Conservation (phyloP, 2,329 filamentous ascomycete genomes). For the Ophiostoma angusticollis region DNA sequence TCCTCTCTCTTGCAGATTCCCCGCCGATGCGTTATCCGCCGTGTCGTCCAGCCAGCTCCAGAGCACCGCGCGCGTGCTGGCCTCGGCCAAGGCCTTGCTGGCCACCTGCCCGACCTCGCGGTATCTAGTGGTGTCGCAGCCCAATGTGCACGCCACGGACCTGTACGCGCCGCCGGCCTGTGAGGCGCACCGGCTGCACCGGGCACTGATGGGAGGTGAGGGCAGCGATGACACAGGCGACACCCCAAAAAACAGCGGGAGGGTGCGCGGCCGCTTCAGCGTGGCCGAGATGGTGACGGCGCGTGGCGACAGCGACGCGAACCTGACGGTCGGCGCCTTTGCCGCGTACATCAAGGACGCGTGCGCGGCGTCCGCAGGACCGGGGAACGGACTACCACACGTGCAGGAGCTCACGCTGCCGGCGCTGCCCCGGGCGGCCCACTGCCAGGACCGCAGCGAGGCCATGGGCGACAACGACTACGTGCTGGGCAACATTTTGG, state of each 20-base stretch:
- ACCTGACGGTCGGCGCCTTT: conserved; percentile 29
- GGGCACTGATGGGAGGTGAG: conserved; percentile 26
- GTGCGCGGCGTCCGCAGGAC: conserved; percentile 29
- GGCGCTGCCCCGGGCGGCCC: conserved; percentile 24
- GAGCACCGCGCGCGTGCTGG: conserved; percentile 31
- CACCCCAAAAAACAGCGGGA: too few species aligned
- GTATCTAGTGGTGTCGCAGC: conserved; percentile 69
- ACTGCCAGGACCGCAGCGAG: conserved; percentile 32
- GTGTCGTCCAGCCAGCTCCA: conserved; percentile 32
- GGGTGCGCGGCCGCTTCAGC: conserved; percentile 29
- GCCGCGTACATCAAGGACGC: conserved; percentile 30
- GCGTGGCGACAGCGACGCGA: conserved; percentile 16
- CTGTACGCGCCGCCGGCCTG: conserved; percentile 38
- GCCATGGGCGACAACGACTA: conserved; percentile 35
- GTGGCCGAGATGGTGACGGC: conserved; percentile 42
- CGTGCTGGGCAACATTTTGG: conserved; percentile 37
- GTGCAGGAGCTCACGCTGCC: conserved; percentile 30
- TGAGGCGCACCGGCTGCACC: conserved; percentile 42
- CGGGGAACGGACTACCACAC: too few species aligned
- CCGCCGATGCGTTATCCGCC: conserved; percentile 20
- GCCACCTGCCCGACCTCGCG: conserved; percentile 56
- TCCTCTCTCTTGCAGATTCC: too few species aligned
- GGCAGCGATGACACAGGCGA: too few species aligned
- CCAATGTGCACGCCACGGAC: conserved; percentile 58
- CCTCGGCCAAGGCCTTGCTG: conserved; percentile 39